These are phyloP conservation scores for Cladophialophora exuberans DNA, from an alignment of 2,329 filamentous ascomycete genomes.

Conservation along the genomic window DNA sequence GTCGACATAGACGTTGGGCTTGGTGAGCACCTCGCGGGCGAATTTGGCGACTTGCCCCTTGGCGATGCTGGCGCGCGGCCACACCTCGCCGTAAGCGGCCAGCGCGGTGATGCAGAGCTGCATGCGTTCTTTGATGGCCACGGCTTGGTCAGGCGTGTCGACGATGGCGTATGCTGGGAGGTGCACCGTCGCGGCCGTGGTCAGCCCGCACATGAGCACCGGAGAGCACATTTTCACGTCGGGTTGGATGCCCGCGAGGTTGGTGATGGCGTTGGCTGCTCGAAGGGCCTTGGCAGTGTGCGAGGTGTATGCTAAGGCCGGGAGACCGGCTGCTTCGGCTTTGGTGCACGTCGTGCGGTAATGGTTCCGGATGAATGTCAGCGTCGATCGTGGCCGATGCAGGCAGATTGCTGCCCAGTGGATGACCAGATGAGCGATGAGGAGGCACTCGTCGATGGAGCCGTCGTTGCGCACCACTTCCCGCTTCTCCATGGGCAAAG, in stretches of 20 bases:
- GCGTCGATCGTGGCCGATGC: slow-evolving; percentile 77
- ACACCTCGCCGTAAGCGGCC: slow-evolving; percentile 37
- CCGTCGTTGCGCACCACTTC: slow-evolving; percentile 71
- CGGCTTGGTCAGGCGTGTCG: slow-evolving; percentile 41
- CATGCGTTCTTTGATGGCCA: slow-evolving; percentile 37
- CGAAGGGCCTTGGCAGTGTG: slow-evolving; percentile 70
- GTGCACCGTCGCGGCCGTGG: slow-evolving; percentile 78
- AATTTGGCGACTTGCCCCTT: slow-evolving; percentile 36
- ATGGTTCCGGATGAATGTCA: slow-evolving; percentile 62
- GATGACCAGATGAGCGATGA: slow-evolving; percentile 44
- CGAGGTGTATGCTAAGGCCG: slow-evolving; percentile 30
- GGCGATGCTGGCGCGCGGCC: slow-evolving; percentile 37
- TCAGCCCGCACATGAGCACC: slow-evolving; percentile 81
- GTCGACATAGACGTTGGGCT: slow-evolving; percentile 21
- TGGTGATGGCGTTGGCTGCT: slow-evolving; percentile 77
- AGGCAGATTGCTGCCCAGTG: slow-evolving; percentile 67
- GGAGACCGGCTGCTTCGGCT: slow-evolving; percentile 29
- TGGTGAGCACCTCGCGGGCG: slow-evolving; percentile 29
- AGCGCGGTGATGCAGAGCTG: slow-evolving; percentile 38
- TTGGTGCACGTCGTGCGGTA: slow-evolving; percentile 70
- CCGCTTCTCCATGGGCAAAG: slow-evolving; percentile 73
- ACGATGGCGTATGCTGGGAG: slow-evolving; percentile 73
- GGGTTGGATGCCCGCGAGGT: slow-evolving; percentile 63
- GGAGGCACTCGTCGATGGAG: slow-evolving; percentile 68
- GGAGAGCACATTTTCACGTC: slow-evolving; percentile 74